These are phyloP conservation scores for Penicillium cataractarum DNA, from an alignment of 495 filamentous ascomycete species.

Conservation along the genomic window DNA sequence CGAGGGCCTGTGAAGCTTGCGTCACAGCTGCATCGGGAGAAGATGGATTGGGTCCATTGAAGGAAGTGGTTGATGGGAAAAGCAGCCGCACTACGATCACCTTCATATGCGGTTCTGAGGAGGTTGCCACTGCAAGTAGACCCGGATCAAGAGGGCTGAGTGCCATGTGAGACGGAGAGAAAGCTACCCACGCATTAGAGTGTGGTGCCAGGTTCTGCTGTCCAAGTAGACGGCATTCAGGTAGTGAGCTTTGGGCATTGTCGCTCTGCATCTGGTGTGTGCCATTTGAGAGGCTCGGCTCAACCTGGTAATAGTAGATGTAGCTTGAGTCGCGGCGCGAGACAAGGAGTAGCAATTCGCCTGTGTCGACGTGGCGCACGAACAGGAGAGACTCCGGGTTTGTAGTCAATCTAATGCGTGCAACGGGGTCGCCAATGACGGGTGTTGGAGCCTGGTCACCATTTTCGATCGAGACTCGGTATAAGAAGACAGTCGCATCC, in stretches of 20 bases:
- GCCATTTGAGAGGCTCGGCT: conserved; percentile 2
- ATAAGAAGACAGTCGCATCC: conserved; percentile 62
- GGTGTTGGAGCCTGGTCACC: conserved; percentile 8
- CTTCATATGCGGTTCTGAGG: conserved; percentile 66
- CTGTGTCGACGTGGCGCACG: conserved; percentile 49
- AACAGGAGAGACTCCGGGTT: conserved; percentile 68
- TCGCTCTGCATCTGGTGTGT: not conserved
- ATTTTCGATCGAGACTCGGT: conserved; percentile 34
- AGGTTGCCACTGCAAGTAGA: conserved; percentile 65
- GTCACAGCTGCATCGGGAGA: conserved; percentile 29
- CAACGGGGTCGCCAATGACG: conserved; percentile 46
- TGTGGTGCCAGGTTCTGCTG: conserved; percentile 66
- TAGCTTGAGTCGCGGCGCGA: conserved; percentile 64
- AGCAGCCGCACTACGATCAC: conserved; percentile 64
- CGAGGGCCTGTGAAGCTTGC: conserved; percentile 55
- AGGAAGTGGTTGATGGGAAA: conserved; percentile 41
- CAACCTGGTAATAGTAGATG: conserved; percentile 61
- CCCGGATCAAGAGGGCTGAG: conserved; percentile 57
- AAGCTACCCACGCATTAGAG: conserved; percentile 66
- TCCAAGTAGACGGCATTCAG: conserved; percentile 48
- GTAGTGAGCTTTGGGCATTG: not conserved
- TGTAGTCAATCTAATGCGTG: conserved; percentile 52
- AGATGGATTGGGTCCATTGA: conserved; percentile 10
- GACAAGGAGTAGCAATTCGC: conserved; percentile 53
- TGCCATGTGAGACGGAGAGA: conserved; percentile 62